A percentile compares a stretch with the other conserved stretches of the same genome.
Conservation (phyloP, 1,284 basidiomycete genomes). For the Sphagnurus paluster region DNA sequence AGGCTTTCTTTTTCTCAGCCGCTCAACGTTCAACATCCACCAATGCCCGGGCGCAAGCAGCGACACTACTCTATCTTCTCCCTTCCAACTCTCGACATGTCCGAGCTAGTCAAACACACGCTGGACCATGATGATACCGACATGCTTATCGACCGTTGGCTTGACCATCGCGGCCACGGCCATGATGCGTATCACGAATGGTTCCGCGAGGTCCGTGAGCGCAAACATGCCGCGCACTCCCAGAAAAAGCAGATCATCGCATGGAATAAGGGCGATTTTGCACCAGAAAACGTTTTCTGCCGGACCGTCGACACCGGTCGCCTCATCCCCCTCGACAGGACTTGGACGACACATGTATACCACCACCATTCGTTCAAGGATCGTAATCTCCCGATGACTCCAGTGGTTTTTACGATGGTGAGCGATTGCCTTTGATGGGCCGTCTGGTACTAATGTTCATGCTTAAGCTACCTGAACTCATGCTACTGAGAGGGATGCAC, state of each 20-base stretch:
- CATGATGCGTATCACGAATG: constrained; percentile 72
- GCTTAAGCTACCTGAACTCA: constrained; percentile 66
- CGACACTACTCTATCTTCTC: constrained; percentile 66
- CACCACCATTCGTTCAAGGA: constrained; percentile 73
- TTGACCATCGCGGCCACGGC: constrained; percentile 59
- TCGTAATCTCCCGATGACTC: constrained; percentile 71
- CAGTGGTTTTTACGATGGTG: constrained; percentile 77
- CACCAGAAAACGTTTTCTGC: constrained; percentile 74
- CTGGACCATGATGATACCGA: constrained; percentile 72
- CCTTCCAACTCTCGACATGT: constrained; percentile 65
- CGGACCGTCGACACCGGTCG: constrained; percentile 73
- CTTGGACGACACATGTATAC: constrained; percentile 77
- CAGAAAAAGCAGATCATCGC: constrained; percentile 59
- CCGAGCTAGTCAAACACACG: constrained; percentile 72
- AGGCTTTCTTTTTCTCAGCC: no score
- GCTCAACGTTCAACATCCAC: no score
- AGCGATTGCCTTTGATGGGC: constrained; percentile 13
- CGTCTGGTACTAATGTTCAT: constrained; percentile 7
- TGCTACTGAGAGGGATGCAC: constrained; percentile 76
- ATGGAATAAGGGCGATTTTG: constrained; percentile 76
- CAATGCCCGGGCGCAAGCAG: constrained; percentile 44
- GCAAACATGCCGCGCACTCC: constrained; percentile 52
- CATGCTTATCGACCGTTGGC: constrained; percentile 78
- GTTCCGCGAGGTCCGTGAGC: constrained; percentile 66
- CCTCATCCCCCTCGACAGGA: constrained; percentile 72